Base-by-base conservation (phyloP, 2,329 filamentous ascomycete genomes). In the Monascus ruber region DNA sequence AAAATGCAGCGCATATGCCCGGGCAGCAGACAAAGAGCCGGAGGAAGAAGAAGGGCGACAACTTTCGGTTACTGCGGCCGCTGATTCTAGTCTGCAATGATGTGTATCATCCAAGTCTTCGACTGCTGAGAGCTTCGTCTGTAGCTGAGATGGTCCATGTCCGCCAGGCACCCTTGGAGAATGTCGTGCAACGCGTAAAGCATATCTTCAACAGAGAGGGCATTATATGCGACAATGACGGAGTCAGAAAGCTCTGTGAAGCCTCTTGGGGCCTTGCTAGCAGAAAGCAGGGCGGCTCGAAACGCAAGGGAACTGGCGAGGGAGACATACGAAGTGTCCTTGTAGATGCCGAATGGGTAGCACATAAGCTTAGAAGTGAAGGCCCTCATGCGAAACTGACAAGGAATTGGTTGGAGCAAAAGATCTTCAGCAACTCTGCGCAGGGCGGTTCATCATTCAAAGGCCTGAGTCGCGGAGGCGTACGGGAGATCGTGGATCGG, bases 81-180 rank as follows among this genome's bases (percentile, higher is more conserved):
- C 70, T 98, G 26, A 86, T 98, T 37, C 71, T 98, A 35, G 91
- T 98, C 50, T 98, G 91, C 68, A 98, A 98, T 53, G 93, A 98
- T 59, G 79, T 96, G 1, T 98, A 98, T 55, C 87, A 94, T 50
- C 81, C 89, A 4, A 85, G 88, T 17, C 72, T 98, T 32, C 77
- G 87, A 26, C 87, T 85, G 0, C 70, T 98, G 5, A 79, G 91
- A n/a, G 83, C 89, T 47, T 88, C 86, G 0, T 78, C 71, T 5
- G 66, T 91, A 36, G 91, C 89, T 0, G 91, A 98, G 59, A 79
- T 96, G 31, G 81, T 98, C 24, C 87, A 94, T 54, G 82, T 94
- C 28, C 85, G 89, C 35, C 91, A 91, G 51, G 87, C 91, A 2
- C 80, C 84, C 0, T 66, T 96, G 6, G 88, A 94, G 45, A 83